Conservation (phyloP, 768 basidiomycete genomes). For the Galerina marginata region DNA sequence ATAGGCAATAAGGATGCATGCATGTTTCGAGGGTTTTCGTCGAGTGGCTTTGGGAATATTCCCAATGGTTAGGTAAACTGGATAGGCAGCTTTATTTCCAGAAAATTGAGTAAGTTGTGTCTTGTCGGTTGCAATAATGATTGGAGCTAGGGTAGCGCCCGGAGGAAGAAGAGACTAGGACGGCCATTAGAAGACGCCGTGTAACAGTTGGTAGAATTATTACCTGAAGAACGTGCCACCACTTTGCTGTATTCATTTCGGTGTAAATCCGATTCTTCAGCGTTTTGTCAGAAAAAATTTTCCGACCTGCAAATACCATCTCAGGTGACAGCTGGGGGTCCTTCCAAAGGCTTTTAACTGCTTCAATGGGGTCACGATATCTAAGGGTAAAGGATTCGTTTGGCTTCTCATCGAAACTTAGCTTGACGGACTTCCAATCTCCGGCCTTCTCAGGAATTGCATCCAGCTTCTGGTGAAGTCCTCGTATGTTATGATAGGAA, state of each 20-base stretch:
- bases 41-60: slow-evolving; percentile 40
- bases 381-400: slow-evolving; percentile 25
- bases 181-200: not conserved
- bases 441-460: slow-evolving; percentile 30
- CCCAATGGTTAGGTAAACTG: slow-evolving; percentile 48
- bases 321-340: slow-evolving; percentile 32
- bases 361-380: slow-evolving; percentile 20
- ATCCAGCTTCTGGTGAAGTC: slow-evolving; percentile 11
- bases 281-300: slow-evolving; percentile 25
- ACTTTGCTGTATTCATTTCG: slow-evolving; percentile 43
- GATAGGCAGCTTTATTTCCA: slow-evolving; percentile 29
- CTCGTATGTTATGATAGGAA: slow-evolving; percentile 28
- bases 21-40: slow-evolving; percentile 36
- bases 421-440: slow-evolving; percentile 23
- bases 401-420: slow-evolving; percentile 28
- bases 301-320: slow-evolving; percentile 31
- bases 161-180: slow-evolving; percentile 20
- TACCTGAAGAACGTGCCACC: slow-evolving; percentile 45
- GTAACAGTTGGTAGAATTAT: not conserved
- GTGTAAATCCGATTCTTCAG: slow-evolving; percentile 28
- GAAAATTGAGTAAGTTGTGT: too few species aligned
- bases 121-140: slow-evolving; percentile 34
- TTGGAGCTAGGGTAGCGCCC: slow-evolving; percentile 34
- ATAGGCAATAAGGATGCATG: slow-evolving; percentile 43
- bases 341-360: slow-evolving; percentile 32